These are phyloP conservation scores for Ophiorrhiza pumila DNA, from an alignment of 257 asterid genomes.

Conservation along the genomic window DNA sequence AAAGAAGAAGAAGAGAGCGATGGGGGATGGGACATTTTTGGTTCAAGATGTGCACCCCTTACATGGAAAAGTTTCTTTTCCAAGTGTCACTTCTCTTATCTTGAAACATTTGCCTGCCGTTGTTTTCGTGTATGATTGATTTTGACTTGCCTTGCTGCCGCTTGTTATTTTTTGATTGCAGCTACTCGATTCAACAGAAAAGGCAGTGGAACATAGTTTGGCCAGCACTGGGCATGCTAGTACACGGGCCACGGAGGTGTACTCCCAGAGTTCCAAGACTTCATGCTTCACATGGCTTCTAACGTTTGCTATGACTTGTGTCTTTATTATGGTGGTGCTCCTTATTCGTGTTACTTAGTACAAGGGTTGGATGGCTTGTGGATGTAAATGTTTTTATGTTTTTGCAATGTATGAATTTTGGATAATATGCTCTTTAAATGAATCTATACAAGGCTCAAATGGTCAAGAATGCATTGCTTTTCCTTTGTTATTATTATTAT, in stretches of 20 bases:
- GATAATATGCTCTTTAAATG: neutral
- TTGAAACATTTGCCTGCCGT: too few relatives aligned
- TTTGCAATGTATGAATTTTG: too few relatives aligned
- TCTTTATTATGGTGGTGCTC: constrained; percentile 78
- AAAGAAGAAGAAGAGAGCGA: too few relatives aligned
- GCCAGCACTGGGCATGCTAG: constrained; percentile 82
- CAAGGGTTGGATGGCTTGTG: neutral
- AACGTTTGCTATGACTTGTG: constrained; percentile 58
- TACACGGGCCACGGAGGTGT: constrained; percentile 59
- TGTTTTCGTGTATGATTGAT: neutral
- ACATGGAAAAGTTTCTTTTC: neutral
- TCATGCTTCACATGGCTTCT: constrained; percentile 76
- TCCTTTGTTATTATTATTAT: too few relatives aligned
- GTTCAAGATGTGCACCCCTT: neutral
- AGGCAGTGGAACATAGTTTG: constrained; percentile 83
- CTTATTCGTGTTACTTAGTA: constrained; percentile 75
- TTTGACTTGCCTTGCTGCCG: neutral
- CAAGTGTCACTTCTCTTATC: neutral
- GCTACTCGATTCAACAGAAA: constrained; percentile 89
- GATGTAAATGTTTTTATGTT: too few relatives aligned
- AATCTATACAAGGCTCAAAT: too few relatives aligned
- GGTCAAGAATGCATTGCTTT: neutral
- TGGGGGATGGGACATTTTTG: too few relatives aligned
- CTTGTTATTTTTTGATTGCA: constrained; percentile 21
- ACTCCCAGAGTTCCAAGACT: constrained; percentile 68